A percentile compares a stretch with the other conserved stretches of the same genome.
Evolutionary conservation across 805 yeast species (phyloP).

Genomic region (Nakazawaea holstii): DNA sequence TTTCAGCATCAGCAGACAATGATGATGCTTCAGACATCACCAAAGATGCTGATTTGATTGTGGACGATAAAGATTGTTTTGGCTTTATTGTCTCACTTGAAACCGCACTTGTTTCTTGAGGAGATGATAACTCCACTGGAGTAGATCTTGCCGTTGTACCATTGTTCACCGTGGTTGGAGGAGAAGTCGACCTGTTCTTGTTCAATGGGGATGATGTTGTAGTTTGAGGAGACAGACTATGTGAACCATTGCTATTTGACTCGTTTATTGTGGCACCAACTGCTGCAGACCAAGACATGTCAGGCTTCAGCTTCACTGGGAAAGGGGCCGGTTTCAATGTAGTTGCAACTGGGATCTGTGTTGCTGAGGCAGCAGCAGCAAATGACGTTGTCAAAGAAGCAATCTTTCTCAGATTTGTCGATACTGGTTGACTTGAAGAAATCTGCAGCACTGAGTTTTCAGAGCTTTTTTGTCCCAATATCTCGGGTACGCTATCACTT

Average conservation of each 20-base stretch:
- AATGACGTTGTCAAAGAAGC: slow-evolving; percentile 14
- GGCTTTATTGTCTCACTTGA: slow-evolving; percentile 6
- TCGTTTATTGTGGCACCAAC: slow-evolving; percentile 7
- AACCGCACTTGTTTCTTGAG: slow-evolving; percentile 1
- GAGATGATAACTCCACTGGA: too few relatives aligned
- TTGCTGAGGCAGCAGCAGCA: slow-evolving; percentile 16
- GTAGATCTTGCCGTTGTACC: not conserved
- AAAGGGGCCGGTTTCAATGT: slow-evolving; percentile 14
- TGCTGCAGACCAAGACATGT: slow-evolving; percentile 11
- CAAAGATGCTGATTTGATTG: slow-evolving; percentile 6
- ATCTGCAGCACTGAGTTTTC: slow-evolving; percentile 6
- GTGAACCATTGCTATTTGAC: slow-evolving; percentile 7
- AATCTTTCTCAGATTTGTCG: slow-evolving; percentile 5
- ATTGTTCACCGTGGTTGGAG: slow-evolving; percentile 9
- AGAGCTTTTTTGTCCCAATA: not conserved
- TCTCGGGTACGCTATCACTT: not conserved
- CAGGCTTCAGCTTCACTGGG: slow-evolving; percentile 1
- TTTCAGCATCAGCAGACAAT: not conserved
- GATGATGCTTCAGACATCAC: not conserved
- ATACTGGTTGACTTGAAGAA: slow-evolving; percentile 2
- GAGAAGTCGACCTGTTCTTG: not conserved
- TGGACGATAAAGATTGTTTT: slow-evolving; percentile 5
- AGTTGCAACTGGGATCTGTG: slow-evolving; percentile 14
- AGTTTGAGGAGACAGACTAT: slow-evolving; percentile 3
- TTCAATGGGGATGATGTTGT: slow-evolving; percentile 14